Conservation (phyloP, 495 filamentous ascomycete species). For the Trichoderma gamsii region DNA sequence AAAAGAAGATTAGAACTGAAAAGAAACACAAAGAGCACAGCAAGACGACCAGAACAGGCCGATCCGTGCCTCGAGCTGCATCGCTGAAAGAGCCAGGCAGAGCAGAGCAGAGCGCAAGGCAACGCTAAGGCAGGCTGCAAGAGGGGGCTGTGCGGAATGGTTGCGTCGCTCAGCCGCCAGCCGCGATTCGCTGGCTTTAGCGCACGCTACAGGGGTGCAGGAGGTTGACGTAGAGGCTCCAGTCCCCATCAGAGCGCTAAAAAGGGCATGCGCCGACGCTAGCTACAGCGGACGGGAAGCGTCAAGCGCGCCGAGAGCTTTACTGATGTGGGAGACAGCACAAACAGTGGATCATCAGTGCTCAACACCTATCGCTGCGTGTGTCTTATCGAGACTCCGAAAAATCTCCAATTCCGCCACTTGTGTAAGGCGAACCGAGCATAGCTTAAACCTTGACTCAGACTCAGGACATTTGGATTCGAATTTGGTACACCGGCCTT, state of each 20-base stretch:
- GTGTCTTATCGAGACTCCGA: background rate
- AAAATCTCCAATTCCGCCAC: background rate
- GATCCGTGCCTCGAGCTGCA: conserved; percentile 12
- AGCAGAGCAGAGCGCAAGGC: background rate
- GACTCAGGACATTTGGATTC: too few species aligned
- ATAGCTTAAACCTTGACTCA: too few species aligned
- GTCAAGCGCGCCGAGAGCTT: too few species aligned
- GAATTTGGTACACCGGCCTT: background rate
- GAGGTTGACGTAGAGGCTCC: background rate
- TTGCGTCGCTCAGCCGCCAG: background rate
- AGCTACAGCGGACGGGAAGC: background rate
- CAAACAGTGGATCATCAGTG: too few species aligned
- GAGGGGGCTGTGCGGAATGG: background rate
- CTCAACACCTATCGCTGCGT: background rate
- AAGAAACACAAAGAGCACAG: background rate
- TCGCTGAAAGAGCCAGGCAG: background rate
- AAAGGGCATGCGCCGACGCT: background rate
- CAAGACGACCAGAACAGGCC: conserved; percentile 14
- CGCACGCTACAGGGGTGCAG: background rate
- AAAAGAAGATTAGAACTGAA: background rate
- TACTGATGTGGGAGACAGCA: too few species aligned
- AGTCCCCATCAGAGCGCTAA: background rate
- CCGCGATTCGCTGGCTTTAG: background rate
- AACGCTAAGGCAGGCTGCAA: background rate
- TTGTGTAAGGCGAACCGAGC: background rate